Conservation (phyloP, 441 rosid species). For the Pelargonium citronellum region DNA sequence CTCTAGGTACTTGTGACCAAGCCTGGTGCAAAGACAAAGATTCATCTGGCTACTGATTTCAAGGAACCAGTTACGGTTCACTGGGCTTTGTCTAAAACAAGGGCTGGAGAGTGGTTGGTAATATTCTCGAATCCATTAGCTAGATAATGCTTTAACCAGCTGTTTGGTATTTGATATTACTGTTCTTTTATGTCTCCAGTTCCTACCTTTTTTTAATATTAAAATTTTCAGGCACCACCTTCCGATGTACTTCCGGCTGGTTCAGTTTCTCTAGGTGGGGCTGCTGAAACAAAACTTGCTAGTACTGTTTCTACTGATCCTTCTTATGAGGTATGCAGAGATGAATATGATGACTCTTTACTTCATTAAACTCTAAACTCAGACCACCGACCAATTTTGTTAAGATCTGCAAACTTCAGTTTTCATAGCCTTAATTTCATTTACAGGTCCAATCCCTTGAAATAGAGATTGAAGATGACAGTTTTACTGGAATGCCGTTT, state of each 20-base stretch:
- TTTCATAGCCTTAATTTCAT: conserved; percentile 14
- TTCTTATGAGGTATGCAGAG: conserved; percentile 52
- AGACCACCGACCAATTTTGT: conserved; percentile 5
- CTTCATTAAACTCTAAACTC: conserved; percentile 20
- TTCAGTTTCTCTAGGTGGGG: conserved; percentile 51
- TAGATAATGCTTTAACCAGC: conserved; percentile 11
- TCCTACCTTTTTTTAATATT: conserved; percentile 22
- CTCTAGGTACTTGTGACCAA: conserved; percentile 69
- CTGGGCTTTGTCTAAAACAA: conserved; percentile 85
- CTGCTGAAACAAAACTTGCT: conserved; percentile 60
- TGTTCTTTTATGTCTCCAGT: conserved; percentile 11
- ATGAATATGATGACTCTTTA: conserved; percentile 16
- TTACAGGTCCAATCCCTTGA: conserved; percentile 70
- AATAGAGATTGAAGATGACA: conserved; percentile 67
- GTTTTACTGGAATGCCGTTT: conserved; percentile 84
- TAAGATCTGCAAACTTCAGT: conserved; percentile 16
- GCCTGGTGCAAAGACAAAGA: conserved; percentile 53
- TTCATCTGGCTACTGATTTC: conserved; percentile 64
- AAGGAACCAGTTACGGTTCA: conserved; percentile 70
- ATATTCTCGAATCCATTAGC: conserved; percentile 29
- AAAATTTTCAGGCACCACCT: conserved; percentile 75
- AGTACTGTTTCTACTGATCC: conserved; percentile 37
- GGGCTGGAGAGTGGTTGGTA: conserved; percentile 90
- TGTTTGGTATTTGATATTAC: conserved; percentile 21
- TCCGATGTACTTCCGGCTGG: conserved; percentile 57